Conservation (phyloP, 2,329 filamentous ascomycete genomes). For the Celoporthe dispersa region DNA sequence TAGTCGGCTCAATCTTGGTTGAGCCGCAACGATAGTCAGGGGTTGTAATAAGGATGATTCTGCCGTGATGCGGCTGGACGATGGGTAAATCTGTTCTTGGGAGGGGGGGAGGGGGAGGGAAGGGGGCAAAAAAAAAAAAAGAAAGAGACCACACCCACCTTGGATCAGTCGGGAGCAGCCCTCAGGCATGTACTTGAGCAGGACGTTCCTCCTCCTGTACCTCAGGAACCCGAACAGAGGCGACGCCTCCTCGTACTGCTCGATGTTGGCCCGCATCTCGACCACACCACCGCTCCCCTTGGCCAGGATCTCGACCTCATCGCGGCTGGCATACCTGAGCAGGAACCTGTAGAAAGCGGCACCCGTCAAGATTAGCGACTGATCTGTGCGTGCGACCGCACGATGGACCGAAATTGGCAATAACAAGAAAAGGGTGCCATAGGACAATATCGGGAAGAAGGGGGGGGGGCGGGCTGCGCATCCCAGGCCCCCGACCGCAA, state of each 20-base stretch:
- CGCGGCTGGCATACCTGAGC: slow-evolving; percentile 86
- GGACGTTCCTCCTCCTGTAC: slow-evolving; percentile 85
- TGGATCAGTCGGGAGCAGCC: slow-evolving; percentile 88
- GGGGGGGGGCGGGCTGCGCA: neutral
- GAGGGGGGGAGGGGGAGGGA: too few species aligned
- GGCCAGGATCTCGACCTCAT: slow-evolving; percentile 80
- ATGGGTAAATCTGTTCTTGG: neutral
- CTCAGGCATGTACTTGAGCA: slow-evolving; percentile 92
- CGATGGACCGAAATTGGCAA: slow-evolving; percentile 12
- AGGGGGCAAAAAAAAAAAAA: neutral
- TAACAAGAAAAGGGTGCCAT: neutral
- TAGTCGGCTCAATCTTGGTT: slow-evolving; percentile 30
- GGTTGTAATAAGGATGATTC: neutral
- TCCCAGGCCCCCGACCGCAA: slow-evolving; percentile 18
- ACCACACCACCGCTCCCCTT: slow-evolving; percentile 80
- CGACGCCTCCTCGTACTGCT: slow-evolving; percentile 79
- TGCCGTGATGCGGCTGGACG: neutral
- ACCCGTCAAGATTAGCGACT: slow-evolving; percentile 18
- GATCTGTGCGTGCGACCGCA: slow-evolving; percentile 10
- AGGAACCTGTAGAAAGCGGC: slow-evolving; percentile 72
- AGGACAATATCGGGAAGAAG: neutral
- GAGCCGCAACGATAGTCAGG: neutral
- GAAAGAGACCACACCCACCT: slow-evolving; percentile 65
- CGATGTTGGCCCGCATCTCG: slow-evolving; percentile 80
- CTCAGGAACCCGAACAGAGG: slow-evolving; percentile 91